Percentiles rank a stretch among this genome's conserved stretches.
phyloP scores from a whole-genome alignment of 208 protist genomes.

The Leishmania tropica region DNA sequence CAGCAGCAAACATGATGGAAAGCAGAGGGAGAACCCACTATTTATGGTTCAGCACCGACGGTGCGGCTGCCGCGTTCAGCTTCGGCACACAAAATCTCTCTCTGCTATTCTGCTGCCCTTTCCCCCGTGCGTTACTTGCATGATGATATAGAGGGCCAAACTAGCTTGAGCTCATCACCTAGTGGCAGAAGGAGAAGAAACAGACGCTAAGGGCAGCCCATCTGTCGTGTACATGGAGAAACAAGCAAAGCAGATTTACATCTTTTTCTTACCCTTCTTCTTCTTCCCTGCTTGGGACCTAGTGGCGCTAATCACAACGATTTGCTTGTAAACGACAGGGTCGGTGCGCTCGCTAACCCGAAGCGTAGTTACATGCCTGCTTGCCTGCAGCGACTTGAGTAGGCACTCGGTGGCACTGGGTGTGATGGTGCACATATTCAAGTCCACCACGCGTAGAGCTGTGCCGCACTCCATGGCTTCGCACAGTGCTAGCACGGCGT shows the following conservation, averaged over 20 bases:
- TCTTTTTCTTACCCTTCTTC: constrained; percentile 38
- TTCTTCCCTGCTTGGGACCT: constrained; percentile 44
- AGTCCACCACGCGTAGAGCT: constrained; percentile 58
- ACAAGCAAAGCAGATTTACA: background rate
- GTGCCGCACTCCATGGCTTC: constrained; percentile 69
- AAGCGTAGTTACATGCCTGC: constrained; percentile 49
- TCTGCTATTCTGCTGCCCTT: background rate
- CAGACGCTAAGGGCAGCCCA: background rate
- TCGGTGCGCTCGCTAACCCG: constrained; percentile 71
- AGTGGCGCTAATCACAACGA: constrained; percentile 53
- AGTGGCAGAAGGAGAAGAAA: constrained; percentile 10
- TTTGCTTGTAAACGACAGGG: constrained; percentile 59
- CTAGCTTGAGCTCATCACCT: background rate
- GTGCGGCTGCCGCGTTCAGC: background rate
- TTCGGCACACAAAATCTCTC: background rate
- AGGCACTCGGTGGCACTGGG: constrained; percentile 52
- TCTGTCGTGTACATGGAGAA: constrained; percentile 17
- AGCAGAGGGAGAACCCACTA: background rate
- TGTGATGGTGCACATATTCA: constrained; percentile 78
- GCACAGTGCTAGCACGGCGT: constrained; percentile 75
- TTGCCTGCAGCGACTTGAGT: constrained; percentile 56
- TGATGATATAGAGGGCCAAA: background rate
- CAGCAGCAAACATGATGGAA: background rate
- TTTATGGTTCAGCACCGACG: background rate
- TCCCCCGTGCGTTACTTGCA: background rate